Base-by-base conservation (phyloP, 2,329 filamentous ascomycete genomes). In the Cladorrhinum sp. region DNA sequence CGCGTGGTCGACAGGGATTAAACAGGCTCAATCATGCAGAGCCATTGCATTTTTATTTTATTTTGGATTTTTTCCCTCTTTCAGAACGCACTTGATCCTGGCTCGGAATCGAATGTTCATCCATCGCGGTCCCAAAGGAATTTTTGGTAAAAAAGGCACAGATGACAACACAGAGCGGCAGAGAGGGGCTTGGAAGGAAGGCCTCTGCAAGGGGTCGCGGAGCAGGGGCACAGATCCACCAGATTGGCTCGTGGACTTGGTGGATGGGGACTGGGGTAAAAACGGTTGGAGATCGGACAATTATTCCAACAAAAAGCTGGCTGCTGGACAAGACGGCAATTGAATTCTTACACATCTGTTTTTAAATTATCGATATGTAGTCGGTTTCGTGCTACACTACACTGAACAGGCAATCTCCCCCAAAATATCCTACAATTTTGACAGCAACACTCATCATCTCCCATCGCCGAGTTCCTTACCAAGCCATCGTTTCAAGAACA, bases 1-100 rank as follows among this genome's bases (percentile, higher is more conserved):
- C 67, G 66, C 67, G 66, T 69, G 66, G 66, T 58, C 16, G 64
- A 65, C 67, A 65, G 64, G 67, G 66, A 66, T 68, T 57, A 60
- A n/a, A 54, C 28, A 39, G 23, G 24, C 51, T 28, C 57, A 53
- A 59, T 55, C 53, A 59, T 63, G 58, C 51, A 51, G 49, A 46
- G 51, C 8, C 42, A 14, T 20, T 46, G 16, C 18, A 21, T n/a
- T n/a, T n/a, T 14, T 8, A 18, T 18, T 46, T 46, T 46, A 20
- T 46, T 46, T 20, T 21, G 3, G 48, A 21, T 36, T 14, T 48
- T 42, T 57, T 51, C 58, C 55, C 51, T 50, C 14, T 36, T 46
- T 54, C 51, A 53, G 24, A 57, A 60, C 20, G 21, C 53, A 52
- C 51, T 9, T 42, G 54, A 21, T 46, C 42, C 18, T 46, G 42